A percentile compares a stretch with the other conserved stretches of the same genome.
Conservation (phyloP, 208 protist genomes). For the Pavlovales sp. region DNA sequence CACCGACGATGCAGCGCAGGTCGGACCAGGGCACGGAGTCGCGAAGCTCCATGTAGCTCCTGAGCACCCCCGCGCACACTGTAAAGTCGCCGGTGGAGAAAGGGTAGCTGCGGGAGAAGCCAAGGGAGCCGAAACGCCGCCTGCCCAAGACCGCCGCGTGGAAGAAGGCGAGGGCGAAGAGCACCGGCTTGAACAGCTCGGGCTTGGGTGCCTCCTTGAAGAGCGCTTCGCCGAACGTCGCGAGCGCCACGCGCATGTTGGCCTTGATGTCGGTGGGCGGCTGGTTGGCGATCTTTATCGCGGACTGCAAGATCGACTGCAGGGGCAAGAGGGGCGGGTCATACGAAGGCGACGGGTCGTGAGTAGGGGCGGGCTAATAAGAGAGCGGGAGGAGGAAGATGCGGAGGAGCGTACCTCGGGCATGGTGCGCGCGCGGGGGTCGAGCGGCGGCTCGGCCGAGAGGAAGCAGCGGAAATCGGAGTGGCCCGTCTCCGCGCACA, state of each 20-base stretch:
- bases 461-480: conserved; percentile 55
- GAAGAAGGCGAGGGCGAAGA: conserved; percentile 95
- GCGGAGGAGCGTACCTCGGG: conserved; percentile 11
- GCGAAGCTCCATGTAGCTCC: conserved; percentile 88
- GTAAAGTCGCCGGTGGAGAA: conserved; percentile 92
- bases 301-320: conserved; percentile 68
- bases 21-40: conserved; percentile 51
- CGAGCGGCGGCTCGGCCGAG: conserved; percentile 49
- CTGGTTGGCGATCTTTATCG: conserved; percentile 93
- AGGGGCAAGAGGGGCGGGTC: no score
- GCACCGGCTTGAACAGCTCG: conserved; percentile 84
- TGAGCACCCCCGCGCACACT: conserved; percentile 88
- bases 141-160: conserved; percentile 89
- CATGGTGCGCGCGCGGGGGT: background rate
- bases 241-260: conserved; percentile 86
- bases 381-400: no score
- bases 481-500: conserved; percentile 28
- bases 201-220: conserved; percentile 85
- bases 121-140: conserved; percentile 82
- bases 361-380: no score
- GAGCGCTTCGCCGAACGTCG: conserved; percentile 83
- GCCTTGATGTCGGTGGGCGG: conserved; percentile 87
- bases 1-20: conserved; percentile 56
- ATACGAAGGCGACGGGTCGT: no score
- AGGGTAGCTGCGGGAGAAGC: conserved; percentile 63